Evolutionary conservation across 192 early-diverging fungal genomes (phyloP), one percentile per base, ranked within the genome.

Genomic region (Endogone sp.): DNA sequence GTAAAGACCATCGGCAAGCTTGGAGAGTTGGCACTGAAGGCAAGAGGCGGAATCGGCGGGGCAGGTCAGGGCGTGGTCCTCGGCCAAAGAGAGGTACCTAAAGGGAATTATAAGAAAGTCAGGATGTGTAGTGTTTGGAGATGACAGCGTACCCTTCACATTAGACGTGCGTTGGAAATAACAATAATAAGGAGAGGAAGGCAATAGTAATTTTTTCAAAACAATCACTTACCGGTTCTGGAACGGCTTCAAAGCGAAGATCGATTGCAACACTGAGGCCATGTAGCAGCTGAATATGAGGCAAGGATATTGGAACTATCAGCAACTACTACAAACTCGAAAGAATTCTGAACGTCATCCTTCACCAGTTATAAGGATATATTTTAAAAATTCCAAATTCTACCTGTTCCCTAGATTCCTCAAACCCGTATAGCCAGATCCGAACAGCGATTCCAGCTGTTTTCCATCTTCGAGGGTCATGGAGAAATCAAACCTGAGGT

Each of bases 401-500:
- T 81, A 89, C 89, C 87, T 95, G 82, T 99, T 99, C 28, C 97
- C 97, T 28, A 99, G 74, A 71, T 99, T 99, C 67, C 84, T 89
- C 26, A 99, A 82, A 4, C 97, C 97, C 24, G 96, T 97, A 73
- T 90, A 90, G 2, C 95, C 94, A 22, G 95, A 90, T 4, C 95
- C 96, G 65, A 92, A 96, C 23, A 94, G 75, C 0, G 94, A 91
- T 21, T 85, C 81, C 62, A 97, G 82, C 26, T 89, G 81, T 67
- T 92, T 88, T 55, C 97, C 97, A 73, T 99, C 97, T 29, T 95
- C 92, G 3, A 93, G 96, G 3, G 91, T 92, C 97, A 99, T 99
- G 74, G 90, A 93, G 73, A 98, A 98, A 70, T 98, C 94, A 84
- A 97, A 98, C 76, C 92, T 93, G 63, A 95, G 80, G 74, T 99